phyloP scores from a whole-genome alignment of 331 rosid genomes.

The Malus hybrid region DNA sequence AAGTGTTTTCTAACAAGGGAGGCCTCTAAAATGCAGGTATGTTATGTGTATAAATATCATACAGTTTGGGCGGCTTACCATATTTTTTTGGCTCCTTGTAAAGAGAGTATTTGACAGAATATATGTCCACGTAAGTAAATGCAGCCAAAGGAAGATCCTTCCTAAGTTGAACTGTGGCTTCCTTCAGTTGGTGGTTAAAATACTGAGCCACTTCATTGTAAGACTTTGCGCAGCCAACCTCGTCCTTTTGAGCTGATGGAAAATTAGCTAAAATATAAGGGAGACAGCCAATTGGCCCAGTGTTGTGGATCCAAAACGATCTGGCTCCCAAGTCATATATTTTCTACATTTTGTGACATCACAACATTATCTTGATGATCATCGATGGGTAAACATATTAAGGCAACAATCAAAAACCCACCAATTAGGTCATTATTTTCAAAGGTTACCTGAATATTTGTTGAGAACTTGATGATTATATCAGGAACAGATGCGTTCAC shows the following conservation, averaged over 20 bases:
- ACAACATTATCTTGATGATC: too few species aligned
- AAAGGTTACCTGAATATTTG: too few species aligned
- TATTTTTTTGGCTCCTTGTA: slow-evolving; percentile 17
- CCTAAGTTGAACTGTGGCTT: slow-evolving; percentile 29
- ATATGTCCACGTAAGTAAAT: slow-evolving; percentile 43
- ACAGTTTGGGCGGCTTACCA: slow-evolving; percentile 19
- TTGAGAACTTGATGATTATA: too few species aligned
- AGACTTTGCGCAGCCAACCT: slow-evolving; percentile 34
- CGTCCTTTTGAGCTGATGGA: slow-evolving; percentile 18
- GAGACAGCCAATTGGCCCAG: slow-evolving; percentile 51
- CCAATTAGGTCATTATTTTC: too few species aligned
- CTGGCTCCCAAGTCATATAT: slow-evolving; percentile 10
- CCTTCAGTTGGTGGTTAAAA: slow-evolving; percentile 35
- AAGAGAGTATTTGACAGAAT: slow-evolving; percentile 37
- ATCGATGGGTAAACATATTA: too few species aligned
- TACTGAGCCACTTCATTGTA: slow-evolving; percentile 35
- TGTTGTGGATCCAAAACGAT: slow-evolving; percentile 54
- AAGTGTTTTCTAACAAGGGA: too few species aligned
- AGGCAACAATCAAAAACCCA: too few species aligned
- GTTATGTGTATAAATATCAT: background rate
- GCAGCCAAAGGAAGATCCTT: slow-evolving; percentile 34
- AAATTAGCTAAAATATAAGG: slow-evolving; percentile 20
- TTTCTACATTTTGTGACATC: background rate
- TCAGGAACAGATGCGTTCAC: too few species aligned
- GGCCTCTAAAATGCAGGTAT: too few species aligned